Evolutionary conservation across 345 rosid genomes (phyloP), one percentile per base, ranked within the genome.

Genomic region (Salix purpurea): DNA sequence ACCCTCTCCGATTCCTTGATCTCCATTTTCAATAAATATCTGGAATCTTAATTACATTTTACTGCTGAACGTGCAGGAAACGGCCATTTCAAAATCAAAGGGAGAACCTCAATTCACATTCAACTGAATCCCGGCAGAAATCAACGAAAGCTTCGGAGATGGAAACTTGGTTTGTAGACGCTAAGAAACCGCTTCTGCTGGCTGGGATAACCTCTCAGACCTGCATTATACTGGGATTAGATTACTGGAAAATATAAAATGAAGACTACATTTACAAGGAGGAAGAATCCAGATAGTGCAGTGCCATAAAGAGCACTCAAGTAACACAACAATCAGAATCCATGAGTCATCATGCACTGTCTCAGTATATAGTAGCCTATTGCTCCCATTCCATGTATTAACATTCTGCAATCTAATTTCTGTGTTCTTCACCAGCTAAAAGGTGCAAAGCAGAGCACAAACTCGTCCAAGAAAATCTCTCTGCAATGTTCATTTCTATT

Each of bases 1-100:
- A 84, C 84, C 81, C 91, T 91, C 50, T 89, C 91, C 36, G 84
- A 81, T 78, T 91, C 97, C 71, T 87, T 89, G 60, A 85, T 83
- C 79, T 96, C 97, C 97, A 91, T 93, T 79, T 74, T 76, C 6
- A 21, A 16, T 44, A 42, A 46, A 73, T 68, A 44, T 32, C 64
- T 32, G 52, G 74, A 67, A 65, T 7, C 9, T 44, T 69, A 48
- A 56, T 70, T 73, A 73, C 48, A 58, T 9, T 65, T 78, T 50
- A 73, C 60, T 6, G 60, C 24, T n/a, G 8, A 21, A 54, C 24
- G 24, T 54, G 60, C 21, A 21, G 21, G 60, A 7, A 21, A 54
- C 12, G 9, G 69, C 70, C 48, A 28, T 23, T 61, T 39, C 14
- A 74, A 34, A 11, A 32, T 30, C 60, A 19, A 14, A 21, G 23